Conservation (phyloP, 129 eudicot species). For the Chrysanthemum makinoi region DNA sequence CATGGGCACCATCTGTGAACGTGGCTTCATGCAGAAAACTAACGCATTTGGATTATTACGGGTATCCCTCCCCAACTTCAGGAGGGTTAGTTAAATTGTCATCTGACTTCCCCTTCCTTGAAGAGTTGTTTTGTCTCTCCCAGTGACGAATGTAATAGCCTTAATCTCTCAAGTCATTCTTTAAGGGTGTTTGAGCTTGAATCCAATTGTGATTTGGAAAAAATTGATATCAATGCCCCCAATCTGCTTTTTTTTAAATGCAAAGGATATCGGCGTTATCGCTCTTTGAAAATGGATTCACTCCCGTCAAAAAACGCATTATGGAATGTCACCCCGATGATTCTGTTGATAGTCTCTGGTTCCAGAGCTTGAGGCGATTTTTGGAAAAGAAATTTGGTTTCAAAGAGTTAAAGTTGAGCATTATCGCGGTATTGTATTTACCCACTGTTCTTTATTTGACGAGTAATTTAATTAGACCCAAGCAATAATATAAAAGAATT, state of each 20-base stretch:
- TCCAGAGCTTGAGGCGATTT: background rate
- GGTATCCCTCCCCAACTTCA: background rate
- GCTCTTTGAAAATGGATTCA: background rate
- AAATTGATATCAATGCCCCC: background rate
- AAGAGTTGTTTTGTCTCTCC: background rate
- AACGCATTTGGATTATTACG: background rate
- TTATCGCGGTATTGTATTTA: background rate
- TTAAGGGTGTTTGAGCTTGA: background rate
- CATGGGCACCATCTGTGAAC: background rate
- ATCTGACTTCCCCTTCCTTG: background rate
- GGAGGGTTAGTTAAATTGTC: background rate
- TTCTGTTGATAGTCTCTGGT: background rate
- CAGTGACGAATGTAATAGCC: background rate
- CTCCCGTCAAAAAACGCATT: background rate
- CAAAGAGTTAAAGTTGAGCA: slow-evolving; percentile 4
- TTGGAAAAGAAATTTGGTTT: background rate
- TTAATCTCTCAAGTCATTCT: slow-evolving; percentile 1
- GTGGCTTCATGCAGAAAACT: slow-evolving; percentile 10
- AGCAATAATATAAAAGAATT: background rate
- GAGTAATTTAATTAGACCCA: background rate
- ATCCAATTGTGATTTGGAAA: background rate
- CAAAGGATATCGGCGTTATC: background rate
- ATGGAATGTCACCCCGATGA: background rate
- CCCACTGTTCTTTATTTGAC: background rate
- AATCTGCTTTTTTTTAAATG: background rate